Base-by-base conservation (phyloP, 371 early-diverging fungal species). In the Syncephalastrum racemosum region DNA sequence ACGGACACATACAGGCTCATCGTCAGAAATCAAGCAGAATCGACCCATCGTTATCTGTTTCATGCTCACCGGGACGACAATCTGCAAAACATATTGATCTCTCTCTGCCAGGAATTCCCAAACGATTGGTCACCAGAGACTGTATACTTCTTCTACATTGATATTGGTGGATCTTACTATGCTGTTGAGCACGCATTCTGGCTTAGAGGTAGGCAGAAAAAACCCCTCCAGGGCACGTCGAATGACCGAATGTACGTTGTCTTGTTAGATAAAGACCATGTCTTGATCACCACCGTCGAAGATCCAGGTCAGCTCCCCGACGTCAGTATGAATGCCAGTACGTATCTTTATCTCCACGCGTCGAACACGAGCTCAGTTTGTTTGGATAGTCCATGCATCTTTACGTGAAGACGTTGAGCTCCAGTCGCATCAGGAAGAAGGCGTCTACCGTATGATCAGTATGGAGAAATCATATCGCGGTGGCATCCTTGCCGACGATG, bases 401-500 rank as follows among this genome's bases (percentile, higher is more conserved):
- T 52, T 76, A 22, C 59, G 76, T 41, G 27, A 53, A 13, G 48
- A 68, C 3, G 54, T 76, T 4, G 19, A 53, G 31, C 48, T 76
- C 22, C 58, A 60, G 42, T 63, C 62, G 13, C 73, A 76, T 44
- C 76, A 76, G 58, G 62, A 66, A 54, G 76, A 72, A 57, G 76
- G 76, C 36, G 53, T 71, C 13, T 51, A 68, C 23, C 54, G 52
- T 14, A 72, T 76, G 76, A 64, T 72, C 25, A 15, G 39, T 18
- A 65, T 76, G 68, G 76, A 76, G 57, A 60, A 47, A 22, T 42
- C 63, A 0, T 54, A 66, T 22, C 58, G 73, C n/a, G 76, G 76
- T 4, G 76, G 76, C 20, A 70, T 76, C 40, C 47, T 76, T 8
- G 76, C 76, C 19, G 76, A 76, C 42, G 76, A 76, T 55, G 75